phyloP scores from a whole-genome alignment of 1,284 basidiomycete species.

The Tilletia caries region DNA sequence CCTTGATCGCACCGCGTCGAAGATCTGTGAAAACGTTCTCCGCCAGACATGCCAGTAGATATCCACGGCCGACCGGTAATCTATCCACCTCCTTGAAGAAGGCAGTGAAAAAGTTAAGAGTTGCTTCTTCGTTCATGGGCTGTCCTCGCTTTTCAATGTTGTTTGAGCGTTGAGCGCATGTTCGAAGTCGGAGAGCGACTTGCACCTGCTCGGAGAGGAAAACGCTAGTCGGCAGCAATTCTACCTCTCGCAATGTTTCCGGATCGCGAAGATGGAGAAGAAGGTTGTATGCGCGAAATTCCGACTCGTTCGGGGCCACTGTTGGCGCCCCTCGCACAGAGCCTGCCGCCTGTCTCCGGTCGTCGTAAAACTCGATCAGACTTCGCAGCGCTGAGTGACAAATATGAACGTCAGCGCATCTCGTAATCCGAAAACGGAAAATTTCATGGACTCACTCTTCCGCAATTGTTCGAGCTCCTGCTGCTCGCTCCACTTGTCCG shows the following conservation, averaged over 20 bases:
- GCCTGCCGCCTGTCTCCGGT: conserved; percentile 51
- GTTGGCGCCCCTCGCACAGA: conserved; percentile 51
- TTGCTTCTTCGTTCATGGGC: conserved; percentile 57
- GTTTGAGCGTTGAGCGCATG: conserved; percentile 75
- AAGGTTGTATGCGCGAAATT: conserved; percentile 92
- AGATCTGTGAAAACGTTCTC: conserved; percentile 60
- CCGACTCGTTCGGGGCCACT: conserved; percentile 76
- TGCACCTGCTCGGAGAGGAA: conserved; percentile 72
- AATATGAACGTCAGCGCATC: not conserved
- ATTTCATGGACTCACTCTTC: conserved; percentile 66
- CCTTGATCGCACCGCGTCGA: conserved; percentile 58
- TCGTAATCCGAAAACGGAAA: not conserved
- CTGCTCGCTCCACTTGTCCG: conserved; percentile 70
- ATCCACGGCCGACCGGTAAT: conserved; percentile 52
- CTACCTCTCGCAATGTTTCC: conserved; percentile 66
- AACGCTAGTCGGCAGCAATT: conserved; percentile 73
- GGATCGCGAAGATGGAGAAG: conserved; percentile 84
- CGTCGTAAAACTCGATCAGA: conserved; percentile 88
- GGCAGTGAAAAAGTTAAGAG: conserved; percentile 63
- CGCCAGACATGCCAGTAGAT: conserved; percentile 60
- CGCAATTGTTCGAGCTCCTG: conserved; percentile 84
- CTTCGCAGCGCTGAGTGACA: conserved; percentile 65
- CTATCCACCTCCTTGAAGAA: conserved; percentile 58
- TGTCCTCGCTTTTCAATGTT: conserved; percentile 54
- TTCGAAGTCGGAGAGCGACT: conserved; percentile 74